Evolutionary conservation across 78 protist species (phyloP).

Genomic region (Chrysochromulina parva): DNA sequence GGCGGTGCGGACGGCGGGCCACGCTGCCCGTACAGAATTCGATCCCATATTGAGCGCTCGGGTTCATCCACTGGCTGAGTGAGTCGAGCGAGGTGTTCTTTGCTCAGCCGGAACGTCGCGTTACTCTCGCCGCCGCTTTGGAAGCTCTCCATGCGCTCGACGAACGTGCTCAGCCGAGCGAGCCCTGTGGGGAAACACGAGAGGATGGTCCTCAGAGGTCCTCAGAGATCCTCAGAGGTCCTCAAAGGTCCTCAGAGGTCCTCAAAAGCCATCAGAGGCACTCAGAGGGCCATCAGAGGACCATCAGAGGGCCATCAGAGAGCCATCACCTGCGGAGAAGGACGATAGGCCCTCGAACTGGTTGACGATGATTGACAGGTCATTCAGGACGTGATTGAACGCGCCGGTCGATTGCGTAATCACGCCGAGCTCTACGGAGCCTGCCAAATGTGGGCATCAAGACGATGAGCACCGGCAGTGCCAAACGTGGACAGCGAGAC

Average conservation of each 20-base stretch:
- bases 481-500: conserved; percentile 51
- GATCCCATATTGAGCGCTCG: too few species aligned
- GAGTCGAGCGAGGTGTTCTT: too few species aligned
- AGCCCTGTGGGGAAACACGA: conserved; percentile 3
- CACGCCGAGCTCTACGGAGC: conserved; percentile 29
- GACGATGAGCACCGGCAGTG: conserved; percentile 45
- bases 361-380: conserved; percentile 42
- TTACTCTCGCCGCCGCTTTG: too few species aligned
- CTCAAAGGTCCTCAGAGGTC: too few species aligned
- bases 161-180: conserved; percentile 27
- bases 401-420: background rate
- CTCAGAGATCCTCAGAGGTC: too few species aligned
- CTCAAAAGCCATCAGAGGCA: too few species aligned
- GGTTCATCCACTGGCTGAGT: too few species aligned
- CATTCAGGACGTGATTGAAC: conserved; percentile 45
- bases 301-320: background rate
- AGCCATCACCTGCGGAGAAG: background rate
- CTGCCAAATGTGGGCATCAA: conserved; percentile 43
- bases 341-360: background rate
- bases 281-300: background rate
- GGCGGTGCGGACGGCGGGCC: too few species aligned
- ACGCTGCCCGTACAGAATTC: too few species aligned
- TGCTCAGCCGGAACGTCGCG: too few species aligned
- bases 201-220: background rate
- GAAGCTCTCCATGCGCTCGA: background rate